Percentiles rank a stretch among this genome's conserved stretches.
phyloP scores from a whole-genome alignment of 805 yeast species.

The Yueomyces sinensis region DNA sequence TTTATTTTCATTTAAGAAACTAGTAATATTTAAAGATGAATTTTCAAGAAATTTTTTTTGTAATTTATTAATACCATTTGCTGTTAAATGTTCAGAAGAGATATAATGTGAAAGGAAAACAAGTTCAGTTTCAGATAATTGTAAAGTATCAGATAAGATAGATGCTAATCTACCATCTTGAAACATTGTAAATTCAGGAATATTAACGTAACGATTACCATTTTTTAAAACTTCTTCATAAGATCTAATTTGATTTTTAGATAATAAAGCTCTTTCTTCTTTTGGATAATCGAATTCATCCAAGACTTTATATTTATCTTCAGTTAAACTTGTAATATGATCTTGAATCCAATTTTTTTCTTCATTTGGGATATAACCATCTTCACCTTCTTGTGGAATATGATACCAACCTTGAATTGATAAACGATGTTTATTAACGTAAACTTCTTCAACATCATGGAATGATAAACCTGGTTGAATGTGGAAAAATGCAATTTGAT shows the following conservation, averaged over 20 bases:
- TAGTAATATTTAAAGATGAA: slow-evolving; percentile 53
- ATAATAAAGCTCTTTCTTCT: slow-evolving; percentile 33
- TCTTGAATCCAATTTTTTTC: slow-evolving; percentile 47
- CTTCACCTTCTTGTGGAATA: slow-evolving; percentile 88
- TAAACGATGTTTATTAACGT: slow-evolving; percentile 77
- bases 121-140: slow-evolving; percentile 30
- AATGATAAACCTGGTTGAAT: slow-evolving; percentile 94
- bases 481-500: slow-evolving; percentile 89
- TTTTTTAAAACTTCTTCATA: slow-evolving; percentile 11
- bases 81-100: slow-evolving; percentile 37
- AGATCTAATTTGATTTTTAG: slow-evolving; percentile 26
- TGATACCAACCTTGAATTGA: slow-evolving; percentile 99
- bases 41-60: slow-evolving; percentile 46
- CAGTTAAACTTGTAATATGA: slow-evolving; percentile 70
- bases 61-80: slow-evolving; percentile 29
- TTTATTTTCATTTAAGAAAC: slow-evolving; percentile 46
- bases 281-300: slow-evolving; percentile 78
- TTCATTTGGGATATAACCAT: slow-evolving; percentile 71
- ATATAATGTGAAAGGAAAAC: slow-evolving; percentile 40
- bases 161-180: slow-evolving; percentile 1
- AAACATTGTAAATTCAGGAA: background rate
- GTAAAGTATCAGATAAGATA: slow-evolving; percentile 5
- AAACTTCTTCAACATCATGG: slow-evolving; percentile 97
- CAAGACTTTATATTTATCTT: slow-evolving; percentile 55
- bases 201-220: slow-evolving; percentile 4